These are phyloP conservation scores for Eutrema heterophyllum DNA, from an alignment of 345 rosid species.

Conservation along the genomic window DNA sequence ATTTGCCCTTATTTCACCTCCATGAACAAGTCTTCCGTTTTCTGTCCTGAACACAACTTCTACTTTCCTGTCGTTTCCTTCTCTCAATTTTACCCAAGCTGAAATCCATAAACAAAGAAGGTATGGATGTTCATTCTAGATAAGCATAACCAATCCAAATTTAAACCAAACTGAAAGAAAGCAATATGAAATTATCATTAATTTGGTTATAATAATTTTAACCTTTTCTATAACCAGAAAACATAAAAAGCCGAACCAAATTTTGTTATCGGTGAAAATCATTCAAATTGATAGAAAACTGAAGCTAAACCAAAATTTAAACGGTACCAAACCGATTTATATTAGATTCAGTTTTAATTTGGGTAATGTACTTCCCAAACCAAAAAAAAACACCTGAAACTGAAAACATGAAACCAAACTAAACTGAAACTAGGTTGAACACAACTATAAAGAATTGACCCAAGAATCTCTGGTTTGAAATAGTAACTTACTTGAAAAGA, in stretches of 20 bases:
- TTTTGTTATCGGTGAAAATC: background rate
- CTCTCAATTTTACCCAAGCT: conserved; percentile 63
- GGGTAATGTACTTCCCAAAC: background rate
- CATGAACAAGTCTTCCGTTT: conserved; percentile 37
- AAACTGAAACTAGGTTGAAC: background rate
- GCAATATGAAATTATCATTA: background rate
- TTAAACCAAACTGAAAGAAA: background rate
- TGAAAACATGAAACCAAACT: background rate
- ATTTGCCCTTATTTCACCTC: conserved; percentile 47
- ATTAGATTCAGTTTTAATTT: background rate
- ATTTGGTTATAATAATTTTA: no score
- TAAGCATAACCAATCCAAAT: background rate
- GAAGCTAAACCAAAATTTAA: background rate
- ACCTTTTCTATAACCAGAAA: background rate
- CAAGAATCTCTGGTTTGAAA: background rate
- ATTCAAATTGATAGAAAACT: background rate
- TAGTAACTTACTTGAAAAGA: conserved; percentile 1
- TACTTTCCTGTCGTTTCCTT: conserved; percentile 42
- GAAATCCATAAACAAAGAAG: conserved; percentile 6
- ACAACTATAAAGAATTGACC: background rate
- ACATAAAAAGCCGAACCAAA: background rate
- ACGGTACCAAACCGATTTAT: background rate
- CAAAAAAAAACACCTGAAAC: background rate
- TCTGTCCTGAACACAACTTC: conserved; percentile 37
- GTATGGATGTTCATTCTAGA: background rate